phyloP scores from a whole-genome alignment of 2,329 filamentous ascomycete genomes.

The Diplocarpon mali region DNA sequence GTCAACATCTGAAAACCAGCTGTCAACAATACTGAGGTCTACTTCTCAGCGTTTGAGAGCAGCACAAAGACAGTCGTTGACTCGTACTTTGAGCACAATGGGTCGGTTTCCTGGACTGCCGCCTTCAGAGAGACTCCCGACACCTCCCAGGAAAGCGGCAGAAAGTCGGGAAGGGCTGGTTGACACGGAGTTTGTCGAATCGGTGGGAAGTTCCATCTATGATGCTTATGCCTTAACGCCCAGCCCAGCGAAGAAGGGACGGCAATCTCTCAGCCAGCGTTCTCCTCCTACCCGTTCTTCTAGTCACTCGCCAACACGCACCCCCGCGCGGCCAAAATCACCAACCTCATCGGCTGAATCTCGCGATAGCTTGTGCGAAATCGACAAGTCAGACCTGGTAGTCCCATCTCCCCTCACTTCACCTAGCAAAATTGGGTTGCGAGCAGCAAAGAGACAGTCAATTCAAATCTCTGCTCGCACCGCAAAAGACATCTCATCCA shows the following conservation, averaged over 20 bases:
- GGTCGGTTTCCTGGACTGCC: slow-evolving; percentile 14
- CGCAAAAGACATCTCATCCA: slow-evolving; percentile 1
- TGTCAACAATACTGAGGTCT: slow-evolving; percentile 21
- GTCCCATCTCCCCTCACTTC: slow-evolving; percentile 18
- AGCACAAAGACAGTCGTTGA: slow-evolving; percentile 13
- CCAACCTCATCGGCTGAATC: slow-evolving; percentile 14
- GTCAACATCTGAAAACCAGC: slow-evolving; percentile 17
- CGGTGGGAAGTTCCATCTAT: slow-evolving; percentile 13
- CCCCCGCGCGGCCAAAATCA: slow-evolving; percentile 3
- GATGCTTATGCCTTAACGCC: slow-evolving; percentile 14
- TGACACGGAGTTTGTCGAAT: slow-evolving; percentile 6
- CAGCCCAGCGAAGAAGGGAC: slow-evolving; percentile 12
- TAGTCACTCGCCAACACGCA: neutral
- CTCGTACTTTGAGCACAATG: slow-evolving; percentile 17
- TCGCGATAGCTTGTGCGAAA: slow-evolving; percentile 20
- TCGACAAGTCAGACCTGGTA: slow-evolving; percentile 14
- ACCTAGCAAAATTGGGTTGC: slow-evolving; percentile 15
- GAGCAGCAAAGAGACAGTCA: slow-evolving; percentile 5
- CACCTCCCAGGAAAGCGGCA: slow-evolving; percentile 10
- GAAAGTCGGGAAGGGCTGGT: slow-evolving; percentile 18
- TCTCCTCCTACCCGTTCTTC: neutral
- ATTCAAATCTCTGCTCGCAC: slow-evolving; percentile 9
- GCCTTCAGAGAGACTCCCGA: slow-evolving; percentile 17
- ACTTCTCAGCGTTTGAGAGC: slow-evolving; percentile 20
- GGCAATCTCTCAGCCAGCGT: slow-evolving; percentile 1